Conservation (phyloP, 192 early-diverging fungal species). For the Backusella tarrabulga region DNA sequence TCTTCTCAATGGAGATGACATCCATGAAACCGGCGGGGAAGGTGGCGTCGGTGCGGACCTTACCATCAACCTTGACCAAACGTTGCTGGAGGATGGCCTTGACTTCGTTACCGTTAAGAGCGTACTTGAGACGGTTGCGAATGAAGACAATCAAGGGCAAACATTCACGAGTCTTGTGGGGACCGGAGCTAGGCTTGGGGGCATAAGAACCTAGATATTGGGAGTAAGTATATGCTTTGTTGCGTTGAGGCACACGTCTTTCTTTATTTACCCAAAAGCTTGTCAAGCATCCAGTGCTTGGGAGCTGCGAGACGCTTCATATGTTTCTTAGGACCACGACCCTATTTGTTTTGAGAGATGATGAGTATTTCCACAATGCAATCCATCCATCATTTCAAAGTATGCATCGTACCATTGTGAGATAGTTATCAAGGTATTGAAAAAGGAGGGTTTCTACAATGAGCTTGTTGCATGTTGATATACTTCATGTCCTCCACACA, state of each 20-base stretch:
- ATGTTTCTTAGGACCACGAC: slow-evolving; percentile 96
- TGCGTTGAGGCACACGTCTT: neutral
- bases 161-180: slow-evolving; percentile 98
- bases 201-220: slow-evolving; percentile 22
- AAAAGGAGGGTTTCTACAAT: slow-evolving; percentile 7
- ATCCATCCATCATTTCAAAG: slow-evolving; percentile 19
- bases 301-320: slow-evolving; percentile 99
- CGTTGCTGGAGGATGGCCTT: slow-evolving; percentile 97
- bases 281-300: slow-evolving; percentile 99
- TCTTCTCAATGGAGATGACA: slow-evolving; percentile 90
- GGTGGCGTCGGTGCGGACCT: slow-evolving; percentile 95
- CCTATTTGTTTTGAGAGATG: slow-evolving; percentile 9
- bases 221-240: neutral
- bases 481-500: neutral
- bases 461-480: neutral
- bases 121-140: slow-evolving; percentile 99
- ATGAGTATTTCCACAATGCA: slow-evolving; percentile 4
- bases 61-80: slow-evolving; percentile 98
- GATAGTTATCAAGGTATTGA: slow-evolving; percentile 20
- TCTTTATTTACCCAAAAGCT: slow-evolving; percentile 81
- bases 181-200: slow-evolving; percentile 37
- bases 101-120: slow-evolving; percentile 96
- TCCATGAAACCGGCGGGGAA: slow-evolving; percentile 98
- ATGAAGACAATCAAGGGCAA: slow-evolving; percentile 97
- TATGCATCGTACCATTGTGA: slow-evolving; percentile 17